These are phyloP conservation scores for Candida stauntonica DNA, from an alignment of 805 yeast genomes.

Conservation along the genomic window DNA sequence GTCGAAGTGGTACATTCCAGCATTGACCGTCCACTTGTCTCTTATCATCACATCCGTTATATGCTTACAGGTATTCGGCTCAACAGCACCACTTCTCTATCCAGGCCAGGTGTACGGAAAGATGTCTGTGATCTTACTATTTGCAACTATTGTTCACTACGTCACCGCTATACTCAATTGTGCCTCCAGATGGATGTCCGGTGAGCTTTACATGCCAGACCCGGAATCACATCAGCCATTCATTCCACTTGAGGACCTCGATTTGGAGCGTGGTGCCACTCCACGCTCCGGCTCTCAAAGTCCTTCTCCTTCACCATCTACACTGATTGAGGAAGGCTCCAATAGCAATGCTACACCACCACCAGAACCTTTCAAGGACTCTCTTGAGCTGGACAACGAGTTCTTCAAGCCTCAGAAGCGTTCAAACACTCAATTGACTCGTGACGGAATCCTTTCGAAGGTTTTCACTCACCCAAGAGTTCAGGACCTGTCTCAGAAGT, in stretches of 20 bases:
- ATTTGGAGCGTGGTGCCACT: slow-evolving; percentile 17
- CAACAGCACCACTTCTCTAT: slow-evolving; percentile 61
- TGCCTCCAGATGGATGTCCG: slow-evolving; percentile 40
- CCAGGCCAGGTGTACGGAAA: slow-evolving; percentile 71
- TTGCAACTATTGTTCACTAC: slow-evolving; percentile 51
- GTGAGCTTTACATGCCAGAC: slow-evolving; percentile 20
- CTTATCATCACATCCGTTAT: slow-evolving; percentile 47
- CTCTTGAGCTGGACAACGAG: slow-evolving; percentile 21
- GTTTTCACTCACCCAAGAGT: slow-evolving; percentile 31
- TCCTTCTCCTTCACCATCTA: slow-evolving; percentile 22
- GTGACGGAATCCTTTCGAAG: slow-evolving; percentile 33
- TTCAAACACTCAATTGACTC: slow-evolving; percentile 14
- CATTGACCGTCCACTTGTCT: slow-evolving; percentile 46
- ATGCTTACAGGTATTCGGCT: slow-evolving; percentile 51
- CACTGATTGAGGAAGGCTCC: slow-evolving; percentile 20
- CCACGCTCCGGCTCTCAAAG: slow-evolving; percentile 5
- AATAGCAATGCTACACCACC: slow-evolving; percentile 5
- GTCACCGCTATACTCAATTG: slow-evolving; percentile 46
- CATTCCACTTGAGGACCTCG: slow-evolving; percentile 29
- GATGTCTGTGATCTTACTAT: slow-evolving; percentile 57
- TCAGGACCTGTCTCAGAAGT: slow-evolving; percentile 22
- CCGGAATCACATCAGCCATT: slow-evolving; percentile 19
- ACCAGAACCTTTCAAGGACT: slow-evolving; percentile 24
- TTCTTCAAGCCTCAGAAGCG: slow-evolving; percentile 7
- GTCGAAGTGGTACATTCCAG: slow-evolving; percentile 55